Evolutionary conservation across 441 rosid genomes (phyloP).

Genomic region (Syzygium syzygioides): DNA sequence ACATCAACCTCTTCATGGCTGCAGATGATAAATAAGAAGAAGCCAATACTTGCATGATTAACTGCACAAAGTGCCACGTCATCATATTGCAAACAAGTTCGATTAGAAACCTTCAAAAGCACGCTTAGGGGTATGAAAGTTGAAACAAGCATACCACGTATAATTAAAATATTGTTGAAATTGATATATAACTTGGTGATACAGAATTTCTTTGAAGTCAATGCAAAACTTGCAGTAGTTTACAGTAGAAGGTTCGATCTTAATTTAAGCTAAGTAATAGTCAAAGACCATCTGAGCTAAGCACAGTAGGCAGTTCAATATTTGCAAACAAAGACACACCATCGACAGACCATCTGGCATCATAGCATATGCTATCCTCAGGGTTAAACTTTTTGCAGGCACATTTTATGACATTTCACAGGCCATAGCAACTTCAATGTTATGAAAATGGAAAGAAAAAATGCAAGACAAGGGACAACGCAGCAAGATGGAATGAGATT

Average conservation of each 20-base stretch:
- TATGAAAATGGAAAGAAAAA: neutral
- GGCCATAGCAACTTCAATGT: neutral
- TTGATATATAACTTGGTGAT: neutral
- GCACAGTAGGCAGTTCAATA: neutral
- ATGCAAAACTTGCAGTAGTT: neutral
- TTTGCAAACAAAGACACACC: neutral
- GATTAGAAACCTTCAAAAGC: neutral
- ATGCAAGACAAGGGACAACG: neutral
- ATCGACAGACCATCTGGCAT: neutral
- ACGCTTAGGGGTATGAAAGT: neutral
- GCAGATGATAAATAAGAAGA: constrained; percentile 19
- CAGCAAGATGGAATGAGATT: neutral
- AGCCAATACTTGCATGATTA: neutral
- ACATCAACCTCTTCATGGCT: constrained; percentile 98
- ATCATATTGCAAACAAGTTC: neutral
- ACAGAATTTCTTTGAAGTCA: neutral
- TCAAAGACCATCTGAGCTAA: neutral
- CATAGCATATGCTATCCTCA: neutral
- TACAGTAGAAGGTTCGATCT: neutral
- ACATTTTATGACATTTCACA: neutral
- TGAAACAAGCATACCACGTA: neutral
- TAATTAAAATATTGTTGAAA: neutral
- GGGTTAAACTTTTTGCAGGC: neutral
- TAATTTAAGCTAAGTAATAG: neutral
- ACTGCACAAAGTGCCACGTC: neutral